phyloP scores from a whole-genome alignment of 2,329 filamentous ascomycete genomes.

The Graphilbum sp. region DNA sequence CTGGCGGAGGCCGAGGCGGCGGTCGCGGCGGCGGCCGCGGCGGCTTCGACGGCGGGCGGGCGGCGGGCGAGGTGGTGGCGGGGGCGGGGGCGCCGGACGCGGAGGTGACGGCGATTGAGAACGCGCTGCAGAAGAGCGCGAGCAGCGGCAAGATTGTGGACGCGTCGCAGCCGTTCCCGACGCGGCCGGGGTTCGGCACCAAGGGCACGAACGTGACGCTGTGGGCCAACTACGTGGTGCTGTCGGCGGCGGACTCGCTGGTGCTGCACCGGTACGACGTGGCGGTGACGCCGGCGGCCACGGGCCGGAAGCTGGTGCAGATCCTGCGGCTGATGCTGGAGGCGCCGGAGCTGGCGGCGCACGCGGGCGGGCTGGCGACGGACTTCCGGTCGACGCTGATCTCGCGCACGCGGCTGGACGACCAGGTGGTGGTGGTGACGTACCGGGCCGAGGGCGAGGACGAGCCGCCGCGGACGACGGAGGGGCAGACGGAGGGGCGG shows the following conservation, averaged over 20 bases:
- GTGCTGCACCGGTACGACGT: constrained; percentile 24
- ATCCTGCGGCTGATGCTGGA: constrained; percentile 8
- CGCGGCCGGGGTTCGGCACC: constrained; percentile 32
- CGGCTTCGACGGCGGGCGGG: too few species aligned
- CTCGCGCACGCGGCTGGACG: constrained; percentile 11
- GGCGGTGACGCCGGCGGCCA: constrained; percentile 8
- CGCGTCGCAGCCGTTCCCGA: constrained; percentile 18
- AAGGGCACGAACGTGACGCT: constrained; percentile 25
- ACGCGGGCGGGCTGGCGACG: constrained; percentile 8
- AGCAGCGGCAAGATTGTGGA: background rate
- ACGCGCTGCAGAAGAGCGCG: constrained; percentile 1
- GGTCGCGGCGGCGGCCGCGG: background rate
- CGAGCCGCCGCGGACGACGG: too few species aligned
- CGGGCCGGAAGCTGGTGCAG: constrained; percentile 19
- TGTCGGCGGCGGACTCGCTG: constrained; percentile 20
- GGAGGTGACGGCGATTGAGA: constrained; percentile 3
- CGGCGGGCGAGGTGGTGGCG: too few species aligned
- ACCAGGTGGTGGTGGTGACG: constrained; percentile 2
- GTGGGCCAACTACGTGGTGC: constrained; percentile 38
- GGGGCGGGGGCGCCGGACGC: constrained; percentile 1
- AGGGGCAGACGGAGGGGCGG: too few species aligned
- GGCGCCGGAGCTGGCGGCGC: constrained; percentile 7
- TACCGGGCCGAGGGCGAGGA: constrained; percentile 17
- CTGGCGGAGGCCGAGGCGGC: background rate
- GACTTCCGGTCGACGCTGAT: constrained; percentile 22